phyloP scores from a whole-genome alignment of 768 basidiomycete species.

The Psilocybe subaeruginosa region DNA sequence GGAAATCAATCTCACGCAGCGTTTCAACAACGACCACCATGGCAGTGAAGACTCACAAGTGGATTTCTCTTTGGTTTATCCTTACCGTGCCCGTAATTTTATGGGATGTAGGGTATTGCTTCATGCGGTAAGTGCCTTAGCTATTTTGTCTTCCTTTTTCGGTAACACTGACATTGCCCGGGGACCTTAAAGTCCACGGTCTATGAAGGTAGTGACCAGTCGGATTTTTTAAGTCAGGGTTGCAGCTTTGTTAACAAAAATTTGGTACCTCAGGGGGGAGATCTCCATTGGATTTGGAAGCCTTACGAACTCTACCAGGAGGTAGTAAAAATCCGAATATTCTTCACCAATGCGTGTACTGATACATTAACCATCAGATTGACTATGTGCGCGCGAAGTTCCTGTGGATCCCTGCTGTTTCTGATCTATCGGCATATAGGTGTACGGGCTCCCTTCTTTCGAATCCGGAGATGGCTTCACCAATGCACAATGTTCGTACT shows the following conservation, averaged over 20 bases:
- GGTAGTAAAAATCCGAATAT: slow-evolving; percentile 38
- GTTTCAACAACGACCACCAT: slow-evolving; percentile 29
- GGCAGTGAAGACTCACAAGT: slow-evolving; percentile 54
- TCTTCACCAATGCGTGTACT: slow-evolving; percentile 21
- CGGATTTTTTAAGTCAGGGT: background rate
- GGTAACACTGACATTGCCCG: background rate
- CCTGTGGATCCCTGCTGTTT: background rate
- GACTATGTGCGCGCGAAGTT: slow-evolving; percentile 34
- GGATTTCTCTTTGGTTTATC: slow-evolving; percentile 73
- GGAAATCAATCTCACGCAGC: background rate
- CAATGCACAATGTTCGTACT: slow-evolving; percentile 76
- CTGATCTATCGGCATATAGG: slow-evolving; percentile 35
- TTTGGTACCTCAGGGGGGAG: slow-evolving; percentile 59
- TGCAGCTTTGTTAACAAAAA: background rate
- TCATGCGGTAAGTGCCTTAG: slow-evolving; percentile 60
- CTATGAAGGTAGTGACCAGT: slow-evolving; percentile 54
- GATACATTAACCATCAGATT: slow-evolving; percentile 24
- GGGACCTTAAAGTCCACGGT: slow-evolving; percentile 62
- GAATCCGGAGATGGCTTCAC: slow-evolving; percentile 76
- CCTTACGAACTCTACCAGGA: slow-evolving; percentile 81
- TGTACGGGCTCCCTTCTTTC: slow-evolving; percentile 76
- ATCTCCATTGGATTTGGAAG: slow-evolving; percentile 91
- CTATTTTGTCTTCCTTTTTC: background rate
- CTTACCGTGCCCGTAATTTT: slow-evolving; percentile 63
- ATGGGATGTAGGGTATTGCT: slow-evolving; percentile 86